Percentiles rank a stretch among this genome's conserved stretches.
Evolutionary conservation across 495 filamentous ascomycete genomes (phyloP).

Genomic region (Poronia punctata): DNA sequence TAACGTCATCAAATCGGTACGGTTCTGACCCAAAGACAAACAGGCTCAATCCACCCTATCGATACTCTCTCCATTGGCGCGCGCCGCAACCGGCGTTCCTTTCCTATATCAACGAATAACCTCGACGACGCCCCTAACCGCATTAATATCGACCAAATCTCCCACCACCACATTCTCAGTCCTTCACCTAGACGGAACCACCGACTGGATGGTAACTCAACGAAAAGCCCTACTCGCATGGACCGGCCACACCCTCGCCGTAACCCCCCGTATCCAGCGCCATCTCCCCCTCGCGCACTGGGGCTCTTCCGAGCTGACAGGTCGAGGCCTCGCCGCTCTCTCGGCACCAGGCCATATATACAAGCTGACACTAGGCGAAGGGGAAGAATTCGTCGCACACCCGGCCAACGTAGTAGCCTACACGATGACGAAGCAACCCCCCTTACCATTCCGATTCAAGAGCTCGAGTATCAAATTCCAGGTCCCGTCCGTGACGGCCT

Average conservation of each 20-base stretch:
- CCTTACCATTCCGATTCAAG: slow-evolving; percentile 77
- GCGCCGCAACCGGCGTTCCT: slow-evolving; percentile 72
- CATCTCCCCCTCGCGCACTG: slow-evolving; percentile 77
- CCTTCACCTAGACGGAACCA: slow-evolving; percentile 84
- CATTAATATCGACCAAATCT: slow-evolving; percentile 79
- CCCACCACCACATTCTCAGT: slow-evolving; percentile 77
- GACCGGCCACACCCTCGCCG: slow-evolving; percentile 80
- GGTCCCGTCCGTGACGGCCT: slow-evolving; percentile 55
- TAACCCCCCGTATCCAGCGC: slow-evolving; percentile 66
- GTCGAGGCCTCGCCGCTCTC: slow-evolving; percentile 77
- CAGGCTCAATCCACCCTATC: slow-evolving; percentile 81
- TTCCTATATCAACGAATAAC: slow-evolving; percentile 91
- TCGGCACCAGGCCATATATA: slow-evolving; percentile 82
- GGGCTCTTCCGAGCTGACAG: slow-evolving; percentile 83
- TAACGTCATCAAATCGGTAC: background rate
- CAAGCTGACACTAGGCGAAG: slow-evolving; percentile 65
- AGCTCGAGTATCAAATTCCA: slow-evolving; percentile 71
- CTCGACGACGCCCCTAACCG: slow-evolving; percentile 77
- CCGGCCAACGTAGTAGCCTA: slow-evolving; percentile 87
- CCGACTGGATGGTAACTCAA: slow-evolving; percentile 91
- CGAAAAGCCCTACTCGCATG: slow-evolving; percentile 82
- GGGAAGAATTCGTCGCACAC: slow-evolving; percentile 83
- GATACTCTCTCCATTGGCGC: slow-evolving; percentile 71
- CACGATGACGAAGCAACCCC: slow-evolving; percentile 62
- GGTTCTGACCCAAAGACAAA: slow-evolving; percentile 3